Base-by-base conservation (phyloP, 371 early-diverging fungal genomes). In the Nematocida sp. region DNA sequence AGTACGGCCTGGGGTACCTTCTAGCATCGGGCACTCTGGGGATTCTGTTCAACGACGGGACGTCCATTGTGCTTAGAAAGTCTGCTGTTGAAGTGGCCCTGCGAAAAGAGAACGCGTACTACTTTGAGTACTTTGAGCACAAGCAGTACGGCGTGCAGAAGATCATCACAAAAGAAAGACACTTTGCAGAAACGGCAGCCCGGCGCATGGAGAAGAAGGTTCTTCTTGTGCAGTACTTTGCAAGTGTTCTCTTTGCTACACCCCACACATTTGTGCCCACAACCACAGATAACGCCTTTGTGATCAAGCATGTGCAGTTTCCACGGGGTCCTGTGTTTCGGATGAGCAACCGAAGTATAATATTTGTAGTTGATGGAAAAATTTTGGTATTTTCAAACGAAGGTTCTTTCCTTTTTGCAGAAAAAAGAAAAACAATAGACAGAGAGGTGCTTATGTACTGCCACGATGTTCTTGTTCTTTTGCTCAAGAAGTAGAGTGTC, bases 91-190 rank as follows among this genome's bases (percentile, higher is more conserved):
- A 66, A n/a, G 37, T 15, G 13, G 32, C 34, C 8, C 17, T 31
- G 21, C 29, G 17, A 32, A 46, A 29, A 36, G 17, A 52, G 0
- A 15, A 13, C 11, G 15, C 5, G 5, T 66, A 55, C 25, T 25
- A 38, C 7, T 66, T 66, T 55, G 66, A 66, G 46, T 66, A 66
- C 29, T 54, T 66, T 37, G 66, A 66, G 56, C 66, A 66, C 32
- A 66, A 66, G 46, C 29, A 54, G 45, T 66, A 66, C 38, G 66
- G 66, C 19, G 36, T 32, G 11, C 66, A 66, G 56, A 66, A 66
- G 25, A 66, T 66, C 7, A 66, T 66, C 29, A 66, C 66, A 37
- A 66, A 66, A 46, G 66, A 66, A 25, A 66, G 55, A 36, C 52
- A 66, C 40, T 27, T 17, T 5, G 21, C 55, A n/a, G 21, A 15